phyloP scores from a whole-genome alignment of 495 filamentous ascomycete genomes.

The Melanomma pulvis-pyrius region DNA sequence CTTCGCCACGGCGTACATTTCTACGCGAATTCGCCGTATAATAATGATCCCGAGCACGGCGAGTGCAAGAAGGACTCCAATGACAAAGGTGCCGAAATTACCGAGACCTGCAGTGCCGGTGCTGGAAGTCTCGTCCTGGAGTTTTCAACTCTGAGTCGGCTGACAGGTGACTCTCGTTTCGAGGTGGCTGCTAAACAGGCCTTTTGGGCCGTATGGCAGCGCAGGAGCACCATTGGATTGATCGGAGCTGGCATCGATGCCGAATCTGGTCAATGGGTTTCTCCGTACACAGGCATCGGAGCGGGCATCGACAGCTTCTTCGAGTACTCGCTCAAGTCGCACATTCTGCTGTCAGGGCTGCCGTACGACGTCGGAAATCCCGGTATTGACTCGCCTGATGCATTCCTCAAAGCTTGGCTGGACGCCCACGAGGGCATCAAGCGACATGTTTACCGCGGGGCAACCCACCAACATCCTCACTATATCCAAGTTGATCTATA shows the following conservation, averaged over 20 bases:
- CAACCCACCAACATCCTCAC: conserved; percentile 79
- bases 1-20: conserved; percentile 89
- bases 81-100: conserved; percentile 66
- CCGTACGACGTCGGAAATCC: conserved; percentile 44
- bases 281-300: conserved; percentile 84
- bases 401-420: conserved; percentile 84
- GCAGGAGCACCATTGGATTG: conserved; percentile 82
- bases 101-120: conserved; percentile 94
- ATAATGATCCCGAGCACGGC: conserved; percentile 50
- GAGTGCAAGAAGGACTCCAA: conserved; percentile 47
- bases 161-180: conserved; percentile 84
- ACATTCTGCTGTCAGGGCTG: conserved; percentile 78
- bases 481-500: conserved; percentile 86
- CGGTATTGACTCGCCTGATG: conserved; percentile 62
- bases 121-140: conserved; percentile 93
- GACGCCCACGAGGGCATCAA: conserved; percentile 83
- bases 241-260: conserved; percentile 91
- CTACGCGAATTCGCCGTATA: conserved; percentile 77
- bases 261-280: conserved; percentile 87
- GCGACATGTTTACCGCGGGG: conserved; percentile 72
- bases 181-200: conserved; percentile 87
- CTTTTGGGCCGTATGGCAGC: conserved; percentile 92
- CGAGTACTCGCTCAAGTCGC: conserved; percentile 93
- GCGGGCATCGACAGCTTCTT: conserved; percentile 98
- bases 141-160: conserved; percentile 84